phyloP scores from a whole-genome alignment of 768 basidiomycete genomes.

The Austroboletus festivus region DNA sequence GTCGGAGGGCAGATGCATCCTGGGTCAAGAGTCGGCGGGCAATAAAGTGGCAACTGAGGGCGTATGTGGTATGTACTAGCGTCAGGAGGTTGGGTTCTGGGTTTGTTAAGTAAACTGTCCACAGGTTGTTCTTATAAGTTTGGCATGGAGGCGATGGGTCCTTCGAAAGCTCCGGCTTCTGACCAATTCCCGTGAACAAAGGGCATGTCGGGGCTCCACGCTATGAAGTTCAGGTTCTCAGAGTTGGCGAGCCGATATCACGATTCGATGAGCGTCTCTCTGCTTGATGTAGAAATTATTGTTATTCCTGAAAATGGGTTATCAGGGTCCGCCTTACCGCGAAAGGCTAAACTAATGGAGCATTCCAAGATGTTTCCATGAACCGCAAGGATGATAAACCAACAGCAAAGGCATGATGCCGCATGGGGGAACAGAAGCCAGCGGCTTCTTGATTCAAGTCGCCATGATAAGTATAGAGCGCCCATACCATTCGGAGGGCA shows the following conservation, averaged over 20 bases:
- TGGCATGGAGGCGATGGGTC: background rate
- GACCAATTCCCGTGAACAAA: slow-evolving; percentile 6
- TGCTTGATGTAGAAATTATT: background rate
- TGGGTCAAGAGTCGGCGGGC: background rate
- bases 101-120: background rate
- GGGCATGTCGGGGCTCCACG: slow-evolving; percentile 3
- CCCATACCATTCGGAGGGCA: background rate
- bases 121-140: slow-evolving; percentile 13
- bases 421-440: background rate
- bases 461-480: slow-evolving; percentile 1
- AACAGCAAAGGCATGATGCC: background rate
- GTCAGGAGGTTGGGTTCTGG: slow-evolving; percentile 1
- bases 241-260: background rate
- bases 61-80: background rate
- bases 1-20: background rate
- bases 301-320: background rate
- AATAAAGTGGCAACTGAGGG: background rate
- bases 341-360: background rate
- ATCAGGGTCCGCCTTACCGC: background rate
- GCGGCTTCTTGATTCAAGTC: no score
- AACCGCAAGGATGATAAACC: background rate
- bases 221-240: slow-evolving; percentile 13
- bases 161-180: slow-evolving; percentile 2
- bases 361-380: background rate
- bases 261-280: slow-evolving; percentile 9